Evolutionary conservation across 768 basidiomycete genomes (phyloP).

Genomic region (Heimioporus sp.): DNA sequence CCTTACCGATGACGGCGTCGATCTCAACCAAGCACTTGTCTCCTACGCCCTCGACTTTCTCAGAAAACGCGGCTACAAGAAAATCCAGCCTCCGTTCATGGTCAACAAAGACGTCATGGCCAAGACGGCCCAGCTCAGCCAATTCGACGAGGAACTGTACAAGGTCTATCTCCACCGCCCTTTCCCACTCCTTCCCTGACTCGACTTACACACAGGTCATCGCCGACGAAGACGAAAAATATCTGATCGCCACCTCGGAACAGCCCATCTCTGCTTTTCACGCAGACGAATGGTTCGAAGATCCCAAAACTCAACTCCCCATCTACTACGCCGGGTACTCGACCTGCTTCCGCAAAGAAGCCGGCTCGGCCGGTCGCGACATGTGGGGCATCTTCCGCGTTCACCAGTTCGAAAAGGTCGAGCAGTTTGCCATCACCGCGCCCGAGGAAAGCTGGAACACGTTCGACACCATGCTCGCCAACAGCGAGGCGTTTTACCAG

Average conservation of each 20-base stretch:
- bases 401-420: slow-evolving; percentile 99
- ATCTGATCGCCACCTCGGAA: slow-evolving; percentile 98
- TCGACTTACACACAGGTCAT: slow-evolving; percentile 54
- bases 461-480: slow-evolving; percentile 88
- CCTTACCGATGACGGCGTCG: slow-evolving; percentile 92
- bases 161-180: slow-evolving; percentile 53
- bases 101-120: slow-evolving; percentile 98
- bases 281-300: slow-evolving; percentile 97
- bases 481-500: slow-evolving; percentile 95
- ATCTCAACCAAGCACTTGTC: slow-evolving; percentile 95
- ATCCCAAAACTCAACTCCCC: slow-evolving; percentile 89
- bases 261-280: slow-evolving; percentile 97
- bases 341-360: slow-evolving; percentile 99
- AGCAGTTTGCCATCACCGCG: slow-evolving; percentile 94
- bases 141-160: slow-evolving; percentile 98
- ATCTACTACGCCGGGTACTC: slow-evolving; percentile 85
- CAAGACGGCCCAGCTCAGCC: slow-evolving; percentile 96
- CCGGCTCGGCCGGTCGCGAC: slow-evolving; percentile 94
- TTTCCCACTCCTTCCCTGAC: background rate
- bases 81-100: slow-evolving; percentile 96
- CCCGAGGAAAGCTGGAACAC: slow-evolving; percentile 93
- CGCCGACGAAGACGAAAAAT: slow-evolving; percentile 91
- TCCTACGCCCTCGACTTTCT: slow-evolving; percentile 94
- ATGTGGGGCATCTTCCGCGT: slow-evolving; percentile 99
- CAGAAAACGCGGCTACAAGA: slow-evolving; percentile 79